Percentiles rank a stretch among this genome's conserved stretches.
These are phyloP conservation scores for Mollisia scopiformis DNA, from an alignment of 2,329 filamentous ascomycete genomes.

Conservation along the genomic window DNA sequence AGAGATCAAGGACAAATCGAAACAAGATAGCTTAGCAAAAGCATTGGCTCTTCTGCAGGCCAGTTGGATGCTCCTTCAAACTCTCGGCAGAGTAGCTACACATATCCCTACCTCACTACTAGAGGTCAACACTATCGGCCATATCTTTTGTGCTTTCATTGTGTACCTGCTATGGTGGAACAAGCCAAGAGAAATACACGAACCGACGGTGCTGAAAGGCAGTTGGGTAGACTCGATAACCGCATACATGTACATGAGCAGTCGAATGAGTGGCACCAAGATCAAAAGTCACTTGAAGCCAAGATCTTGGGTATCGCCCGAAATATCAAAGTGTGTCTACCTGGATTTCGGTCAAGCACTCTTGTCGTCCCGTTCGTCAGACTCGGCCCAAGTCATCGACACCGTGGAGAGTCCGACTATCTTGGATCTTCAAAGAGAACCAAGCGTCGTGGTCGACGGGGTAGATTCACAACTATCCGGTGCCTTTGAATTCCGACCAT, in stretches of 20 bases:
- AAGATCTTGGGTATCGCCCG: no score
- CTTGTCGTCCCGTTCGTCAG: no score
- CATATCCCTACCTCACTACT: conserved; percentile 27
- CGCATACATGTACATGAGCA: no score
- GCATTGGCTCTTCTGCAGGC: conserved; percentile 30
- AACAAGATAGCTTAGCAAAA: conserved; percentile 30
- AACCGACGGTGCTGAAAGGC: not conserved
- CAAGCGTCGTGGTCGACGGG: not conserved
- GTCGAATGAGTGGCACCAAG: no score
- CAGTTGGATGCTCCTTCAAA: conserved; percentile 27
- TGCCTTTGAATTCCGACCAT: not conserved
- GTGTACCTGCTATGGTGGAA: not conserved
- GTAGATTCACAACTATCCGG: not conserved
- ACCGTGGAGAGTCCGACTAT: no score
- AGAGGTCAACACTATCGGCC: conserved; percentile 31
- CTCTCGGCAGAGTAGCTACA: conserved; percentile 20
- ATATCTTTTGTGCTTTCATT: conserved; percentile 11
- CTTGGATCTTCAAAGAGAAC: not conserved
- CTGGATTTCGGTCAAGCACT: no score
- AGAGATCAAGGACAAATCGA: conserved; percentile 32
- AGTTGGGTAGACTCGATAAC: not conserved
- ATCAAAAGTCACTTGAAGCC: no score
- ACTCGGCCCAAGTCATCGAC: no score
- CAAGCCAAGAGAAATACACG: not conserved
- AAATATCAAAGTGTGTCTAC: no score